These are phyloP conservation scores for Colletotrichum sansevieriae DNA, from an alignment of 2,329 filamentous ascomycete genomes.

Conservation along the genomic window DNA sequence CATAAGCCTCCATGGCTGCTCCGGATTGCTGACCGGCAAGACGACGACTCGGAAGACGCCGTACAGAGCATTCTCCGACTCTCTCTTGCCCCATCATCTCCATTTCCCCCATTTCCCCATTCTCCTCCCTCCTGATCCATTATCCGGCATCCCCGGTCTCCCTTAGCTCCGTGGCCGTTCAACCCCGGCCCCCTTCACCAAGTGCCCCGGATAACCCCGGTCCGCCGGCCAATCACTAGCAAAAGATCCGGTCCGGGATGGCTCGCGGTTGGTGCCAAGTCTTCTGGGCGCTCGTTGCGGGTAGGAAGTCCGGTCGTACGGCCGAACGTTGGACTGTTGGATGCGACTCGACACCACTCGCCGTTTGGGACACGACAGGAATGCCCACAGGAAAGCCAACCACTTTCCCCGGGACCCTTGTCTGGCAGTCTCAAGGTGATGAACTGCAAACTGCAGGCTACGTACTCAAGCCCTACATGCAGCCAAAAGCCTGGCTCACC, in stretches of 20 bases:
- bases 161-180: constrained; percentile 9
- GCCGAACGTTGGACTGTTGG: constrained; percentile 7
- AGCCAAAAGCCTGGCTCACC: constrained; percentile 1
- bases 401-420: constrained; percentile 2
- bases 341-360: constrained; percentile 19
- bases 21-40: too few species aligned
- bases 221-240: constrained; percentile 25
- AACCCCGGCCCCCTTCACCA: constrained; percentile 4
- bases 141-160: not conserved
- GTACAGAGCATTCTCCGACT: constrained; percentile 4
- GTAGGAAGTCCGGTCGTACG: constrained; percentile 28
- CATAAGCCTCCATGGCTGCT: too few species aligned
- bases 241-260: constrained; percentile 3
- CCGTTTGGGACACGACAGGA: constrained; percentile 3
- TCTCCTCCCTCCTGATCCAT: not conserved
- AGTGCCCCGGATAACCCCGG: constrained; percentile 21
- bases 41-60: not conserved
- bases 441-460: constrained; percentile 3
- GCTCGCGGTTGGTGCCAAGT: constrained; percentile 27
- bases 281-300: constrained; percentile 31
- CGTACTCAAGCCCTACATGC: constrained; percentile 15
- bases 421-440: constrained; percentile 9
- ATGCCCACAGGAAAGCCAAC: not conserved
- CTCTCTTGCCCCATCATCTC: constrained; percentile 1
- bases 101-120: constrained; percentile 18